A percentile compares a stretch with the other conserved stretches of the same genome.
These are phyloP conservation scores for Penicillium waksmanii DNA, from an alignment of 495 filamentous ascomycete genomes.

Conservation along the genomic window DNA sequence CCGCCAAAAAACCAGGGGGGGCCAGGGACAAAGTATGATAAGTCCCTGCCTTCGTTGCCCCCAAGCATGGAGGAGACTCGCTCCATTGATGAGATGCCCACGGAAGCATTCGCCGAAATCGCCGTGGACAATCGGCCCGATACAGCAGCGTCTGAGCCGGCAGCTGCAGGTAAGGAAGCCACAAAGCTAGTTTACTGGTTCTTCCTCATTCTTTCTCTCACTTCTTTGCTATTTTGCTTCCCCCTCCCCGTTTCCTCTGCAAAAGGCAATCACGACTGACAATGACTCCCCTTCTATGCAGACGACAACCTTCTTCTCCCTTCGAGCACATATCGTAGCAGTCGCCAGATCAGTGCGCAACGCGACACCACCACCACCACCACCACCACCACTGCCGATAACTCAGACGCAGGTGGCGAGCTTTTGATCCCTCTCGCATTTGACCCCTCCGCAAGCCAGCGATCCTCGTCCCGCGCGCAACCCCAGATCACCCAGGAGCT, in stretches of 20 bases:
- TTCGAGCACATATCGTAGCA: slow-evolving; percentile 75
- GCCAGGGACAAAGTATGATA: slow-evolving; percentile 76
- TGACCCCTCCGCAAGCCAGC: slow-evolving; percentile 74
- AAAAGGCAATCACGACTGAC: background rate
- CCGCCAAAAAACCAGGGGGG: slow-evolving; percentile 54
- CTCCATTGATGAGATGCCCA: slow-evolving; percentile 66
- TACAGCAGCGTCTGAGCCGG: background rate
- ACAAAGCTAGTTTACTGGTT: background rate
- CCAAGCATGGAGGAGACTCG: slow-evolving; percentile 68
- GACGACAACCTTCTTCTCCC: slow-evolving; percentile 68
- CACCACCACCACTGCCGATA: slow-evolving; percentile 18
- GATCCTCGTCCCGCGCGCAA: slow-evolving; percentile 48
- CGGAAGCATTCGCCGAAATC: slow-evolving; percentile 63
- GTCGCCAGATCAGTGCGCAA: slow-evolving; percentile 67
- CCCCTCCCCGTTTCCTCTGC: background rate
- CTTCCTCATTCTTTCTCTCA: background rate
- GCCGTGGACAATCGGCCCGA: slow-evolving; percentile 29
- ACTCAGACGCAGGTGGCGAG: slow-evolving; percentile 64
- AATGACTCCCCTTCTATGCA: background rate
- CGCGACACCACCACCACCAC: slow-evolving; percentile 65
- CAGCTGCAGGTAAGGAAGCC: slow-evolving; percentile 21
- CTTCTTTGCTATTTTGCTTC: background rate
- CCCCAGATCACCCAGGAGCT: slow-evolving; percentile 33
- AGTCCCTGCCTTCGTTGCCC: slow-evolving; percentile 90
- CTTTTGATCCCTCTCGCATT: slow-evolving; percentile 91